These are phyloP conservation scores for Aurantiochytrium sp. DNA, from an alignment of 108 stramenopile species.

Conservation along the genomic window DNA sequence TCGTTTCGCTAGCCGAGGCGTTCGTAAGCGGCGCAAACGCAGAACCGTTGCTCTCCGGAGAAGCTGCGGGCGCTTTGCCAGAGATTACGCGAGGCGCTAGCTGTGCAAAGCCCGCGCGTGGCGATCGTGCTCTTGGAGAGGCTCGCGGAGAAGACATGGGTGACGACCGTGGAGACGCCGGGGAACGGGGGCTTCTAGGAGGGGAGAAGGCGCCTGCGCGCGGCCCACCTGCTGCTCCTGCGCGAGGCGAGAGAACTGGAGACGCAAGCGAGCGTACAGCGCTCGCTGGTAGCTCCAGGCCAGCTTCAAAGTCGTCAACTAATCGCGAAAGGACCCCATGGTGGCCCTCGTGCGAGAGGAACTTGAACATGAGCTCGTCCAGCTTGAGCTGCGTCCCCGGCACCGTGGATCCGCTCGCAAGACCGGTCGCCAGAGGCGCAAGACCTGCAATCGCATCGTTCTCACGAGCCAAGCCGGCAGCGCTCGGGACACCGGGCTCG, in stretches of 20 bases:
- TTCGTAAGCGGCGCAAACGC: too few relatives aligned
- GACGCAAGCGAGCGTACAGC: constrained; percentile 24
- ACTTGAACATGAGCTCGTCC: constrained; percentile 47
- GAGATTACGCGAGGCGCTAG: not conserved
- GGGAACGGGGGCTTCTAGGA: not conserved
- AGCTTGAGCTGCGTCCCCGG: constrained; percentile 36
- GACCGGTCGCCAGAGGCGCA: not conserved
- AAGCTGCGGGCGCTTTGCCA: too few relatives aligned
- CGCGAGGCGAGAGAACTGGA: constrained; percentile 27
- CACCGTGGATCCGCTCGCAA: too few relatives aligned
- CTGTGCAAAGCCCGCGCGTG: constrained; percentile 21
- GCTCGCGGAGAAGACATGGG: not conserved
- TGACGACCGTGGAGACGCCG: constrained; percentile 30
- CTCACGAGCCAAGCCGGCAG: too few relatives aligned
- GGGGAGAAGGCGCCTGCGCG: not conserved
- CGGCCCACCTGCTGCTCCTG: not conserved
- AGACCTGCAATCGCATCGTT: not conserved
- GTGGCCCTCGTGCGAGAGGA: constrained; percentile 35
- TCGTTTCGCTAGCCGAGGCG: too few relatives aligned
- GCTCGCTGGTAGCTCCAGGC: constrained; percentile 29
- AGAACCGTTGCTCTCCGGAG: too few relatives aligned
- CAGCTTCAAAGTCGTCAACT: constrained; percentile 35
- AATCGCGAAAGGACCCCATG: constrained; percentile 16
- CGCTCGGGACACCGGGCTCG: too few relatives aligned
- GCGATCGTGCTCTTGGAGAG: not conserved